Evolutionary conservation across 2,329 filamentous ascomycete species (phyloP), one percentile per base, ranked within the genome.

Genomic region (Zymoseptoria ardabiliae): DNA sequence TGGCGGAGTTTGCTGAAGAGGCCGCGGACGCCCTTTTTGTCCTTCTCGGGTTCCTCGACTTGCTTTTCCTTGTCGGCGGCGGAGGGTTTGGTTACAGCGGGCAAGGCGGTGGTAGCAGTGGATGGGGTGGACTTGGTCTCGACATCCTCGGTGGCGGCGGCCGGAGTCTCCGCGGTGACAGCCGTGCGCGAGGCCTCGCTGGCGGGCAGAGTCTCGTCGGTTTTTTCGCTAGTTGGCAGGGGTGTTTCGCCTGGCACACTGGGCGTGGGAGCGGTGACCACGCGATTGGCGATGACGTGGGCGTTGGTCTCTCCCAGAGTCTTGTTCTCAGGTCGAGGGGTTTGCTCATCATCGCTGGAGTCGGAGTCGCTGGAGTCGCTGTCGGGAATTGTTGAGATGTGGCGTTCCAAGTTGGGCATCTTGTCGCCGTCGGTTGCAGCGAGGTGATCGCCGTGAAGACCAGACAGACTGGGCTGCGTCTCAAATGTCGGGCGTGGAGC

Each of bases 341-440:
- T 35, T 58, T 20, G 22, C 41, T 58, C 57, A 20, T 58, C 56
- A 30, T 58, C 53, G 50, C 56, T 45, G 21, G 52, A 49, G 7
- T 59, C 59, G 2, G 61, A 64, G 21, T 66, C 66, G 25, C 59
- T 61, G 8, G 62, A 53, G 41, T 64, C 63, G 56, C 68, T 70
- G 23, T 67, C 66, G 2, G 63, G 64, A 50, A 73, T 70, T 22
- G 62, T 55, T 3, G 69, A 68, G 23, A 72, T 70, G 56, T 72
- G 70, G 11, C 70, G 62, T 52, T 72, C 71, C n/a, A 72, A 65
- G 30, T 68, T 61, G 2, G 69, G 68, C 57, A 61, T 64, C 13
- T 53, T 61, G 23, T 54, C 54, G 21, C 45, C 23, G 5, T 19
- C 50, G 41, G 56, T 48, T 19, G 4, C 23, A 30, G 48, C 13